A percentile compares a stretch with the other conserved stretches of the same genome.
These are phyloP conservation scores for Fusarium lateritium DNA, from an alignment of 2,329 filamentous ascomycete species.

Conservation along the genomic window DNA sequence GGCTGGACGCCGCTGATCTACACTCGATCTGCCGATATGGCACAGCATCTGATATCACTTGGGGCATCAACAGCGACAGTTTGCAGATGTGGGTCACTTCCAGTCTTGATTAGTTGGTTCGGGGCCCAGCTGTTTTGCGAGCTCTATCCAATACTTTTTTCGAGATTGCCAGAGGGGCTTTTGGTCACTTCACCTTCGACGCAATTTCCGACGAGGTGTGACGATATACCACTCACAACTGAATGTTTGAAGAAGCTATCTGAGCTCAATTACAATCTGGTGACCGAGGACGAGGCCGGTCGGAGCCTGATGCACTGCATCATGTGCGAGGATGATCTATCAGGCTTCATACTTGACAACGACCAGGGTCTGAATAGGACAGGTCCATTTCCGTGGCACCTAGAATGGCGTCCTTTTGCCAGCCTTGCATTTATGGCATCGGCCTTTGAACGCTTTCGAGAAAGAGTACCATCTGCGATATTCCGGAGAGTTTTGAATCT, in stretches of 20 bases:
- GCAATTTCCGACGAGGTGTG: neutral
- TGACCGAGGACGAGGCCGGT: neutral
- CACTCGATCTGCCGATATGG: neutral
- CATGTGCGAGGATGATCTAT: neutral
- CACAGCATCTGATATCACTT: neutral
- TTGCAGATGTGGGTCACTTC: neutral
- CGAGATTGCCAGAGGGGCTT: neutral
- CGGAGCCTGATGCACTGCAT: constrained; percentile 18
- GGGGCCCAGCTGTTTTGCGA: neutral
- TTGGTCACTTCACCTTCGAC: fast-evolving
- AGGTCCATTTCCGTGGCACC: constrained; percentile 24
- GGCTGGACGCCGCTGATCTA: neutral
- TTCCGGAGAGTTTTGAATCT: constrained; percentile 19
- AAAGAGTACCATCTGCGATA: fast-evolving
- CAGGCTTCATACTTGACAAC: neutral
- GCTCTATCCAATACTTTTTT: neutral
- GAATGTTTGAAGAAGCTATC: fast-evolving
- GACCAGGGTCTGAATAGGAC: neutral
- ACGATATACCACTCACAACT: fast-evolving
- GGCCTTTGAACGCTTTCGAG: neutral
- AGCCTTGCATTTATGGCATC: neutral
- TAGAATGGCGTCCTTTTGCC: neutral
- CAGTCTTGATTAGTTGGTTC: neutral
- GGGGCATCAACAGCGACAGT: neutral
- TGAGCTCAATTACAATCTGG: neutral